Base-by-base conservation (phyloP, 176 grass and related monocot species). In the Panicum miliaceum region DNA sequence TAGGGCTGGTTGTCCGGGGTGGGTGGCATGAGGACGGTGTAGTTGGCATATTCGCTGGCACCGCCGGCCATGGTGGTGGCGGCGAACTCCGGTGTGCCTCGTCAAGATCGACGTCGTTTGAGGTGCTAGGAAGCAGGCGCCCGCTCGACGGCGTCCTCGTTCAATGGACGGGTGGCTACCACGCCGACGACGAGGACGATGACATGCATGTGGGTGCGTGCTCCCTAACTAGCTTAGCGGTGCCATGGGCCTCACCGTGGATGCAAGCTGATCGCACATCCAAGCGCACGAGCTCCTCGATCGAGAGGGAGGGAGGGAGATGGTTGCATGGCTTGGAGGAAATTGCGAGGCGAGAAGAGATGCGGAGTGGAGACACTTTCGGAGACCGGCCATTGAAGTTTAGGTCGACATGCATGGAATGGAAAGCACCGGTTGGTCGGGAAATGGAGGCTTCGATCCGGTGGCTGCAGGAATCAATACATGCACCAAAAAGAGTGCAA, bases 11-110 rank as follows among this genome's bases (percentile, higher is more conserved):
- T 97, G 77, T 97, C 92, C n/a, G 94, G 92, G 9, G 94, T 97
- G 51, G 94, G 92, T 5, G 94, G 94, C 90, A 97, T 97, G 75
- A 88, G 79, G 72, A 97, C 92, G 13, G 90, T 97, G 90, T 97
- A 97, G 73, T 92, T 92, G 38, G 71, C 48, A 53, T 92, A 90
- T 72, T 97, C 86, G 68, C 47, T 76, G 50, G 25, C 46, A 7
- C 83, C 86, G 6, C 74, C 90, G 0, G 92, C 87, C 86, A 92
- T 92, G 66, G 81, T 62, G 25, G 81, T 62, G 25, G 74, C 60
- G 8, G 61, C 54, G 32, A 82, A 71, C 63, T 90, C 87, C 12
- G 79, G 42, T 14, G 65, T 34, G 77, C n/a, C n/a, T 85, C 37
- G 77, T 82, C 84, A 53, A 88, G 41, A 25, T 85, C 88, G 71